These are phyloP conservation scores for Paraglomus occultum DNA, from an alignment of 192 early-diverging fungal genomes.

Conservation along the genomic window DNA sequence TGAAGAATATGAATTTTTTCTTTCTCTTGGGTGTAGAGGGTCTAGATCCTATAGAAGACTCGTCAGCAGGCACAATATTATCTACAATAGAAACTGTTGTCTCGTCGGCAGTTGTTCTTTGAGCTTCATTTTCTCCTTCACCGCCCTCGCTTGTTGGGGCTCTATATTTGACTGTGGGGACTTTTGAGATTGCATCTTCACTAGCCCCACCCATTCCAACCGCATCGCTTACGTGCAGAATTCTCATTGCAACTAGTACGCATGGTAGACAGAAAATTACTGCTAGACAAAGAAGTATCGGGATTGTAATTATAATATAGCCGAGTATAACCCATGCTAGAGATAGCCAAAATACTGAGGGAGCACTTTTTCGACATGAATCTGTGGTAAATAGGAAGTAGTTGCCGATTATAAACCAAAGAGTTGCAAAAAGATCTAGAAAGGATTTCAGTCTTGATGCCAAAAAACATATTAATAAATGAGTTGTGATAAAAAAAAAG, in stretches of 20 bases:
- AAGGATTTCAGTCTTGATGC: slow-evolving; percentile 55
- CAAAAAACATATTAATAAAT: slow-evolving; percentile 11
- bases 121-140: neutral
- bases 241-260: slow-evolving; percentile 60
- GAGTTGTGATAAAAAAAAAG: slow-evolving; percentile 6
- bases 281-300: slow-evolving; percentile 55
- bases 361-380: slow-evolving; percentile 47
- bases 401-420: slow-evolving; percentile 71
- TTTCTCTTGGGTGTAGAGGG: slow-evolving; percentile 7
- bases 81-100: neutral
- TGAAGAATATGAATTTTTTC: slow-evolving; percentile 9
- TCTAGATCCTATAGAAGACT: neutral
- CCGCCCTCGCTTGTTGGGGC: slow-evolving; percentile 7
- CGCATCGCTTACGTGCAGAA: slow-evolving; percentile 53
- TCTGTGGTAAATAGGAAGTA: slow-evolving; percentile 60
- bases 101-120: neutral
- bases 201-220: slow-evolving; percentile 62
- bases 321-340: slow-evolving; percentile 66
- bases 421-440: slow-evolving; percentile 57
- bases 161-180: slow-evolving; percentile 66
- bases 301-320: slow-evolving; percentile 63
- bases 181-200: slow-evolving; percentile 62
- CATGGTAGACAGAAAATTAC: slow-evolving; percentile 65
- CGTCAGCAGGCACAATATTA: neutral
- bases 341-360: slow-evolving; percentile 57